Conservation (phyloP, 176 grass and related monocot genomes). For the Oryza meyeriana region DNA sequence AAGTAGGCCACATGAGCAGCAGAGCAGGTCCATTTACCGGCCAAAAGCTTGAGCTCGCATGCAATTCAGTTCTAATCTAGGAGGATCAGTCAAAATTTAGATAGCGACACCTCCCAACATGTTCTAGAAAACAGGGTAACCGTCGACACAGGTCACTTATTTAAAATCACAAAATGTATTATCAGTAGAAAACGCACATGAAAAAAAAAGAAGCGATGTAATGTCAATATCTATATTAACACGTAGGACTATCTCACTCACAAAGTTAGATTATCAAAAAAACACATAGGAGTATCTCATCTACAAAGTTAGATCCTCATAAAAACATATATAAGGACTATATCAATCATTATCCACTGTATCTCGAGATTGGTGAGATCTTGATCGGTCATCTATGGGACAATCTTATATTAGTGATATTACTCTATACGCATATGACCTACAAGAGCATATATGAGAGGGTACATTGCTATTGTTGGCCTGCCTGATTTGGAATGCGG, state of each 20-base stretch:
- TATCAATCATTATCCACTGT: no score
- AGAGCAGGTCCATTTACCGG: slow-evolving; percentile 7
- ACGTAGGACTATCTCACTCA: not conserved
- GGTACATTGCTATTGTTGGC: not conserved
- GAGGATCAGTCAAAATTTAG: not conserved
- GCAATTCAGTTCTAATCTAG: not conserved
- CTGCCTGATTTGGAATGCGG: slow-evolving; percentile 9
- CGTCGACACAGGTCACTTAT: not conserved
- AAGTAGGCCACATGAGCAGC: not conserved
- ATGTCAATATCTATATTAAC: not conserved
- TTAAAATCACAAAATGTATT: not conserved
- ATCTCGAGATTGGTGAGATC: not conserved
- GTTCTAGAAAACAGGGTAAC: not conserved
- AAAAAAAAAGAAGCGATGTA: not conserved
- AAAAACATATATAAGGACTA: no score
- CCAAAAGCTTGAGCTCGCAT: not conserved
- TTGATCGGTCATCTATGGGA: not conserved
- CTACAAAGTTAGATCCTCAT: no score
- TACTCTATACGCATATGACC: not conserved
- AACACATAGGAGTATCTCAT: no score
- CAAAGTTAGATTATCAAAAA: no score
- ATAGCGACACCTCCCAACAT: slow-evolving; percentile 14
- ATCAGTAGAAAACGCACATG: not conserved
- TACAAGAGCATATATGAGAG: not conserved
- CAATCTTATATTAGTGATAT: no score